Percentiles rank a stretch among this genome's conserved stretches.
phyloP scores from a whole-genome alignment of 352 stramenopile species.

The Pythium grandisporangium region DNA sequence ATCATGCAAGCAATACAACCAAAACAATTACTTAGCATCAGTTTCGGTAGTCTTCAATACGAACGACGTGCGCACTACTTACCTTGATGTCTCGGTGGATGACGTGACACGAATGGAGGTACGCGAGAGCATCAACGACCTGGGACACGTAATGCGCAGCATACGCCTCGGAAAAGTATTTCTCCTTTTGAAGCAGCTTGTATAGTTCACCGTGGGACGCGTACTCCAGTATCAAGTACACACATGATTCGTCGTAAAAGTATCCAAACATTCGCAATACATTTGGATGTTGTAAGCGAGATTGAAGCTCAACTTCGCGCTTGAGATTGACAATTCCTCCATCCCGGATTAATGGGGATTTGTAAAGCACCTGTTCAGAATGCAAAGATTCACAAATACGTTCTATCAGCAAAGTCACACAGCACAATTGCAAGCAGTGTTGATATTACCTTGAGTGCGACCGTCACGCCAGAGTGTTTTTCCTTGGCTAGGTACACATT shows the following conservation, averaged over 20 bases:
- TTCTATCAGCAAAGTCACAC: no score
- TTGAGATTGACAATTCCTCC: slow-evolving; percentile 53
- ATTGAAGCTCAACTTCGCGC: slow-evolving; percentile 81
- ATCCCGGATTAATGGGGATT: slow-evolving; percentile 46
- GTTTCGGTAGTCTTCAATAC: no score
- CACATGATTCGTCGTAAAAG: slow-evolving; percentile 78
- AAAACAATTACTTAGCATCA: no score
- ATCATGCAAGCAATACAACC: no score
- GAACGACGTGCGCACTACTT: slow-evolving; percentile 2
- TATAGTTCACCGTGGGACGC: slow-evolving; percentile 74
- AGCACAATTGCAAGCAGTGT: not conserved
- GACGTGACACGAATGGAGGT: slow-evolving; percentile 68
- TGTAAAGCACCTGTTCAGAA: slow-evolving; percentile 44
- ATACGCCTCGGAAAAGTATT: slow-evolving; percentile 34
- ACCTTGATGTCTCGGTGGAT: slow-evolving; percentile 89
- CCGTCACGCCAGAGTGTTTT: slow-evolving; percentile 45
- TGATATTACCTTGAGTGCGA: slow-evolving; percentile 85
- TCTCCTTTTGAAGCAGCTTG: slow-evolving; percentile 56
- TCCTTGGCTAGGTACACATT: slow-evolving; percentile 81
- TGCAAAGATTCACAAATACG: not conserved
- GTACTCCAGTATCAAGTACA: slow-evolving; percentile 84
- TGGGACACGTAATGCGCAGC: slow-evolving; percentile 69
- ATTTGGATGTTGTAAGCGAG: slow-evolving; percentile 62
- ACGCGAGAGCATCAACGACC: slow-evolving; percentile 64
- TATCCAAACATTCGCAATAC: slow-evolving; percentile 71